Evolutionary conservation across 371 early-diverging fungal genomes (phyloP).

Genomic region (Vairimorpha apis): DNA sequence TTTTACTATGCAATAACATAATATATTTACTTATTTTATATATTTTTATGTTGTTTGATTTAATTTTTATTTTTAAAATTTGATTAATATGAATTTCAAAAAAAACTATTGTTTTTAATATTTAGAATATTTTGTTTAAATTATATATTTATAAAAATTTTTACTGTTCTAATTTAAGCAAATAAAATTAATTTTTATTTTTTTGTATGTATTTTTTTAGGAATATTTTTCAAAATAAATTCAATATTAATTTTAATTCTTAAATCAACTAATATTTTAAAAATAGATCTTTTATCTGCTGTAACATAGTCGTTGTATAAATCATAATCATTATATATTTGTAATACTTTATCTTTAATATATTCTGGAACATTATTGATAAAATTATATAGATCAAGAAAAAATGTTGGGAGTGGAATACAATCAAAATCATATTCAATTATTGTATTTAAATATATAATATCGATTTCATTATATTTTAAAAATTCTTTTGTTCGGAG

Average conservation of each 20-base stretch:
- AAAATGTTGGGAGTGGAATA: slow-evolving; percentile 43
- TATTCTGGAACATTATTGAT: background rate
- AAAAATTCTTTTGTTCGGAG: no score
- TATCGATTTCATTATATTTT: slow-evolving; percentile 26
- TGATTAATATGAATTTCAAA: no score
- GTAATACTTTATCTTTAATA: slow-evolving; percentile 36
- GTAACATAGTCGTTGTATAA: slow-evolving; percentile 57
- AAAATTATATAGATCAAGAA: slow-evolving; percentile 18
- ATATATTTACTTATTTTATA: no score
- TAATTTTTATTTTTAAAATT: no score
- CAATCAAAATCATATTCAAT: slow-evolving; percentile 46
- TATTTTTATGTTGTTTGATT: no score
- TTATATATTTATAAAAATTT: no score
- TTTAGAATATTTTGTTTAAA: no score
- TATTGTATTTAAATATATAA: background rate
- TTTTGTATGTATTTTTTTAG: no score
- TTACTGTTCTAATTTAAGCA: no score
- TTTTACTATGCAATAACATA: no score
- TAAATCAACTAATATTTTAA: slow-evolving; percentile 48
- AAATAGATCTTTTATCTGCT: slow-evolving; percentile 40
- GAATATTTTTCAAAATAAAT: slow-evolving; percentile 26
- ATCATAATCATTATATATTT: slow-evolving; percentile 56
- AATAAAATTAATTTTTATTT: no score
- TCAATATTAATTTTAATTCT: slow-evolving; percentile 13
- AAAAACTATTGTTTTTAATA: no score